Evolutionary conservation across 2,329 filamentous ascomycete species (phyloP), one percentile per base, ranked within the genome.

Genomic region (Colletotrichum nymphaeae): DNA sequence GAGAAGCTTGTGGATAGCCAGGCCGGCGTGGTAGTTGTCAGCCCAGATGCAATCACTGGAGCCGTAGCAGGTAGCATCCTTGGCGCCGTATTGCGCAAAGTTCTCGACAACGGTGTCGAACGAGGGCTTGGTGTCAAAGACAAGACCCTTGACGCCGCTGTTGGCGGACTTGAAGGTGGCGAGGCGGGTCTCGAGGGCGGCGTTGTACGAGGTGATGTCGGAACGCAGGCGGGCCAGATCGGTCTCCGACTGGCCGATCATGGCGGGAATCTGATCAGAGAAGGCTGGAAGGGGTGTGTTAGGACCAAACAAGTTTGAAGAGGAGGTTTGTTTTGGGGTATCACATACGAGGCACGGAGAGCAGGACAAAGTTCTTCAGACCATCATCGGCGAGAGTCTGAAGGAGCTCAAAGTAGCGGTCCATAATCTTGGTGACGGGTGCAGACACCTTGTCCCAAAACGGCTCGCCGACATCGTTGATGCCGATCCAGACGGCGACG

Each of bases 391-490:
- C 88, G 32, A 89, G 75, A 9, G 83, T 78, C 70, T 86, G 78
- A 30, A 86, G 76, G 37, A 86, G 79, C 5, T 77, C 74, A 56
- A 86, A 85, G 68, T 88, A 88, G 28, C 81, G 80, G 26, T 83
- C 81, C 77, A 88, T 83, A 19, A 88, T 81, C 37, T 78, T 77
- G 14, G 78, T 77, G 0, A 83, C 74, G 0, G 70, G 70, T 1
- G 84, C 74, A 4, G 76, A 75, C 42, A 75, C 76, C 63, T 76
- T 75, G 26, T 70, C 67, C 78, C 80, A 85, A 81, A 86, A 89
- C 24, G 82, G 82, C 76, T 86, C 87, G 32, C 86, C 86, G 24
- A 90, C 83, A 75, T 90, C 88, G 77, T 90, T 90, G 77, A 90
- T 86, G 58, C 88, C 88, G 63, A 90, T 87, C 81, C 84, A 89